Evolutionary conservation across 495 filamentous ascomycete genomes (phyloP).

Genomic region (Aspergillus panamensis): DNA sequence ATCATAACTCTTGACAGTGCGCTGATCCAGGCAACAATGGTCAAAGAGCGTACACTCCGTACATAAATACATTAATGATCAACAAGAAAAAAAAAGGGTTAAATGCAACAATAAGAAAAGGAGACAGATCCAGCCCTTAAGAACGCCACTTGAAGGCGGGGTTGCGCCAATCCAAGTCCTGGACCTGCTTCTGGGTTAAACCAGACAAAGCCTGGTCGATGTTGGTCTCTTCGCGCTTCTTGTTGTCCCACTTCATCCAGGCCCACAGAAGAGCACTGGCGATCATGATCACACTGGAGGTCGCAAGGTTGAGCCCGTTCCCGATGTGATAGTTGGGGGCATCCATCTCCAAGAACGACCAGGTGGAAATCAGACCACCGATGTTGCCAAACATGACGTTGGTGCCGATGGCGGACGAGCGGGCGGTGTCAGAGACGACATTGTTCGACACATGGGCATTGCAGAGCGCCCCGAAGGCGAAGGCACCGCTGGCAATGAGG

Average conservation of each 20-base stretch:
- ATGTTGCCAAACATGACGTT: conserved; percentile 71
- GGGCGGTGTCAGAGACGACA: conserved; percentile 66
- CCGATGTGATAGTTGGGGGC: conserved; percentile 68
- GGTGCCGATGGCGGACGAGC: conserved; percentile 61
- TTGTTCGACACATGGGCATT: conserved; percentile 67
- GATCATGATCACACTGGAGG: conserved; percentile 50
- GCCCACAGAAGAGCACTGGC: conserved; percentile 42
- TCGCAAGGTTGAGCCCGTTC: conserved; percentile 70
- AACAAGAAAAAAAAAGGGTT: not conserved
- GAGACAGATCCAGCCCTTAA: conserved; percentile 19
- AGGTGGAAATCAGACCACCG: conserved; percentile 67
- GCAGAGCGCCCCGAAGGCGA: conserved; percentile 56
- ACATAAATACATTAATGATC: not conserved
- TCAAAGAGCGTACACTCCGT: not conserved
- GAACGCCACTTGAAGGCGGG: conserved; percentile 64
- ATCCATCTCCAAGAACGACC: conserved; percentile 64
- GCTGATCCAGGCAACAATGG: not conserved
- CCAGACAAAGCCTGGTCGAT: conserved; percentile 54
- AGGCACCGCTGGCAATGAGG: conserved; percentile 58
- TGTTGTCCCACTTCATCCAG: conserved; percentile 66
- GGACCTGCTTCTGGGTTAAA: conserved; percentile 51
- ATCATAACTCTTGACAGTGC: not conserved
- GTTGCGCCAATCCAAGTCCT: conserved; percentile 70
- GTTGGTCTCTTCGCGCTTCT: conserved; percentile 50
- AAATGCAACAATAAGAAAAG: conserved; percentile 8